phyloP scores from a whole-genome alignment of 148 eudicot genomes.

The Heliosperma pusillum region DNA sequence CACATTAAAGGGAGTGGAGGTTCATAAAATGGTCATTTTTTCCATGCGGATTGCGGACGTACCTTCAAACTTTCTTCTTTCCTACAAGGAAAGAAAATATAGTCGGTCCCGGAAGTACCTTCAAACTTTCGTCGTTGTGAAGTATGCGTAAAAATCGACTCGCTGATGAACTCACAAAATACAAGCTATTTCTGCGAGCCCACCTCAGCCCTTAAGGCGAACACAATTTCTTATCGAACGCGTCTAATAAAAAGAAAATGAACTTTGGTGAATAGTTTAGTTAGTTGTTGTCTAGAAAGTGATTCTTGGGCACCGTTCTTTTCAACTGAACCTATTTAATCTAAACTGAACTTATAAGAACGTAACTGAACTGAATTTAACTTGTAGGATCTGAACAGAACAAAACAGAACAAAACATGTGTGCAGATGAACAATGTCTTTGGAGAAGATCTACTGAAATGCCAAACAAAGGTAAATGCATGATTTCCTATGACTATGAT shows the following conservation, averaged over 20 bases:
- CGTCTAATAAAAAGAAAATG: neutral
- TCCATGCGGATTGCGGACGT: neutral
- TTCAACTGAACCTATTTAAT: too few species aligned
- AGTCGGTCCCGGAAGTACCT: too few species aligned
- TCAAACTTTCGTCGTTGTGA: neutral
- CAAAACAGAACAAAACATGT: too few species aligned
- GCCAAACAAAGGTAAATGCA: neutral
- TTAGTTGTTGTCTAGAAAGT: neutral
- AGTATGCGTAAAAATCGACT: too few species aligned
- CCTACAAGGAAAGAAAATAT: neutral
- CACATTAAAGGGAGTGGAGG: neutral
- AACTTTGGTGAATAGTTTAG: neutral
- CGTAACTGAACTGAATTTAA: too few species aligned
- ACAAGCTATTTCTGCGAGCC: neutral
- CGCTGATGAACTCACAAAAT: neutral
- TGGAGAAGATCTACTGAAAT: neutral
- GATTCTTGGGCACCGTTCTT: too few species aligned
- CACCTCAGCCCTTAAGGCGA: neutral
- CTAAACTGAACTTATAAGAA: too few species aligned
- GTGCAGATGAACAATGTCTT: too few species aligned
- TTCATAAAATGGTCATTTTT: neutral
- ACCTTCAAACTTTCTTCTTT: neutral
- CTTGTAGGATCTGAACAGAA: too few species aligned
- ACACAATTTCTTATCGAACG: too few species aligned
- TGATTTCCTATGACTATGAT: conserved; percentile 9